phyloP scores from a whole-genome alignment of 495 filamentous ascomycete genomes.

The Staphylotrichum tortipilum region DNA sequence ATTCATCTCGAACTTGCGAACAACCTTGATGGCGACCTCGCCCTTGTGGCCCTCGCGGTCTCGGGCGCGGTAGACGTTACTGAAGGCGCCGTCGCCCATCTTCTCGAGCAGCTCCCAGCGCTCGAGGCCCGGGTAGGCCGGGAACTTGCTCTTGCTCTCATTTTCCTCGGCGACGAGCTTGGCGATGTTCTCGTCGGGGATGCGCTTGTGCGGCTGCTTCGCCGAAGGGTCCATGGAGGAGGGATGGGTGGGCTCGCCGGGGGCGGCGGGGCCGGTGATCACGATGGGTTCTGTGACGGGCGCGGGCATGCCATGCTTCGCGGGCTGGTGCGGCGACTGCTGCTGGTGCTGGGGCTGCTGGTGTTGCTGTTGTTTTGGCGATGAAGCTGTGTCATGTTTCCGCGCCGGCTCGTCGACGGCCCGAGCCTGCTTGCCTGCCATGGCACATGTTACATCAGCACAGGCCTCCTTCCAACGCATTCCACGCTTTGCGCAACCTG shows the following conservation, averaged over 20 bases:
- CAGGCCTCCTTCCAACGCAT: background rate
- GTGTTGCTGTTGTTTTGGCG: constrained; percentile 37
- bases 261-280: constrained; percentile 34
- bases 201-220: constrained; percentile 40
- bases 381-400: constrained; percentile 49
- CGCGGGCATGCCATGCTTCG: constrained; percentile 27
- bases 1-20: constrained; percentile 98
- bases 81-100: constrained; percentile 99
- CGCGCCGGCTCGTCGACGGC: constrained; percentile 46
- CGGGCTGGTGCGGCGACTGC: too few species aligned
- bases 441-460: constrained; percentile 23
- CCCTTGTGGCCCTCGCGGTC: constrained; percentile 59
- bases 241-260: constrained; percentile 34
- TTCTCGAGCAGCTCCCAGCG: constrained; percentile 87
- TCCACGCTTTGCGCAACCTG: background rate
- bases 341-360: too few species aligned
- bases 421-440: constrained; percentile 73
- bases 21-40: constrained; percentile 96
- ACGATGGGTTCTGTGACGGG: constrained; percentile 21
- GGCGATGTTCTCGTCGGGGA: constrained; percentile 61
- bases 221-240: constrained; percentile 16
- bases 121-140: constrained; percentile 84
- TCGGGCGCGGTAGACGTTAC: constrained; percentile 88
- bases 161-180: constrained; percentile 87
- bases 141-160: constrained; percentile 72